phyloP scores from a whole-genome alignment of 306 rosid species.

The Echinosophora koreensis region DNA sequence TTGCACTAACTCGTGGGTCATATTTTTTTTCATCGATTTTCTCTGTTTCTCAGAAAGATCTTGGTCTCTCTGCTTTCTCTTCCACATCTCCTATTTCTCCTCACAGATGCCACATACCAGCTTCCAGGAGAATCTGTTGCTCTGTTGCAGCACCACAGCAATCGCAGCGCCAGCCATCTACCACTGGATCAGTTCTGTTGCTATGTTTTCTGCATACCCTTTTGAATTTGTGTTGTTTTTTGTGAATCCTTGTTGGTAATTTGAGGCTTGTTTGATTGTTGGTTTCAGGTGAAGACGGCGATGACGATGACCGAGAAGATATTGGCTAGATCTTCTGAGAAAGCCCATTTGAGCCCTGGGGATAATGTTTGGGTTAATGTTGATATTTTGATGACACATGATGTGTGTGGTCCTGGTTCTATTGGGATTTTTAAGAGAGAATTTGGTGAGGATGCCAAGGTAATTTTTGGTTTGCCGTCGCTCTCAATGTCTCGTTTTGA shows the following conservation, averaged over 20 bases:
- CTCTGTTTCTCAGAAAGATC: conserved; percentile 56
- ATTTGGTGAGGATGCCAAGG: conserved; percentile 92
- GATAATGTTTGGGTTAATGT: conserved; percentile 89
- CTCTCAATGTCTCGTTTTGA: not conserved
- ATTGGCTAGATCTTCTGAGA: conserved; percentile 83
- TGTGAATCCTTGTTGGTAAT: conserved; percentile 25
- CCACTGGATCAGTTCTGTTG: conserved; percentile 79
- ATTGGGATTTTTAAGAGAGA: conserved; percentile 92
- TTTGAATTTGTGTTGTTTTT: conserved; percentile 35
- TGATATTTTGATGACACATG: conserved; percentile 95
- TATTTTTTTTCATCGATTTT: not conserved
- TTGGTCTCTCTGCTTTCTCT: conserved; percentile 58
- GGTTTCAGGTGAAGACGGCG: conserved; percentile 76
- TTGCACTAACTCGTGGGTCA: conserved; percentile 5
- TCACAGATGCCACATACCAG: conserved; percentile 55
- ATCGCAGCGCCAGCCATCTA: conserved; percentile 75
- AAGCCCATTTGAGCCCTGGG: conserved; percentile 73
- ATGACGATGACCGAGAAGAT: conserved; percentile 99
- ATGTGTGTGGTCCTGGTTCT: conserved; percentile 96
- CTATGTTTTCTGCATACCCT: not conserved
- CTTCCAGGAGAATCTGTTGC: conserved; percentile 63
- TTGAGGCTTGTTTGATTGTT: conserved; percentile 21
- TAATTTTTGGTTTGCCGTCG: conserved; percentile 34
- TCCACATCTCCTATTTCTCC: conserved; percentile 47
- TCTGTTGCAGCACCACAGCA: conserved; percentile 79